These are phyloP conservation scores for Strombidium stylifer DNA, from an alignment of 73 alveolate genomes.

Conservation along the genomic window DNA sequence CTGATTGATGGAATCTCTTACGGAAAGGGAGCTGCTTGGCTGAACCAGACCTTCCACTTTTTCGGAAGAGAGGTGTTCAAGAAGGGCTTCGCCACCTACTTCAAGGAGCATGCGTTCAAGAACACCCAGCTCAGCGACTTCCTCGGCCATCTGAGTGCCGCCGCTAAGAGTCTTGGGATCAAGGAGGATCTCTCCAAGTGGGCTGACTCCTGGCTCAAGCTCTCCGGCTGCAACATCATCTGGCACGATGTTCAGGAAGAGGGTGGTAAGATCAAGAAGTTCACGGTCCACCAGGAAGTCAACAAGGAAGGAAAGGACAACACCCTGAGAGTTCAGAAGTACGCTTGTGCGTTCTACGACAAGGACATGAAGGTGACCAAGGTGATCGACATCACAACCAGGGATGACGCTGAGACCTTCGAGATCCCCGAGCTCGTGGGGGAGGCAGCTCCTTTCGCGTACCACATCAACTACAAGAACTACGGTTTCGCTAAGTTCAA, in stretches of 20 bases:
- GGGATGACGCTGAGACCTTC: neutral
- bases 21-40: slow-evolving; percentile 96
- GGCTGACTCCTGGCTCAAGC: neutral
- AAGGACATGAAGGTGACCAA: neutral
- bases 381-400: too few relatives aligned
- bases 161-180: slow-evolving; percentile 16
- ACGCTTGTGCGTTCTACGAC: slow-evolving; percentile 20
- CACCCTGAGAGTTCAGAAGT: slow-evolving; percentile 4
- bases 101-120: slow-evolving; percentile 78
- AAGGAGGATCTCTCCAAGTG: neutral
- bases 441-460: neutral
- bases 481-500: neutral
- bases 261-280: neutral
- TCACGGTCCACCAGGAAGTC: neutral
- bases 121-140: slow-evolving; percentile 87
- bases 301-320: neutral
- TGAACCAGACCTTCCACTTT: slow-evolving; percentile 84
- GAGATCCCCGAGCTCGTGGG: neutral
- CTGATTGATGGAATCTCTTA: slow-evolving; percentile 96
- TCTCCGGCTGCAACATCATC: neutral
- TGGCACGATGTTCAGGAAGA: neutral
- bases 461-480: neutral
- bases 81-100: slow-evolving; percentile 80
- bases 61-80: slow-evolving; percentile 86
- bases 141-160: slow-evolving; percentile 62